Evolutionary conservation across 148 eudicot genomes (phyloP), one percentile per base, ranked within the genome.

Genomic region (Persicaria maculosa): DNA sequence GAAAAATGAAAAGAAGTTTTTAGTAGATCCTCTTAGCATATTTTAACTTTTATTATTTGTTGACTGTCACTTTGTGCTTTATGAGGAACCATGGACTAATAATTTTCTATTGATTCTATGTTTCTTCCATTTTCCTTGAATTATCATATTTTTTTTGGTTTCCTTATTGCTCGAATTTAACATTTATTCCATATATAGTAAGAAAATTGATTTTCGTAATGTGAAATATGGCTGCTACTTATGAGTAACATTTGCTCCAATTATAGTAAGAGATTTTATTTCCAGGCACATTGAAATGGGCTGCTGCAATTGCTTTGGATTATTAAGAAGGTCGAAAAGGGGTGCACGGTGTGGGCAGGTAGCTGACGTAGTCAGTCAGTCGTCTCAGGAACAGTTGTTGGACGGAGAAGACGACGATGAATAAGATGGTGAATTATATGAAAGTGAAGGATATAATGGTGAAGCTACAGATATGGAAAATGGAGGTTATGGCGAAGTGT

Each of bases 301-400:
- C n/a, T 95, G 97, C 77, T 95, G 93, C 79, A 88, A 93, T 71
- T 95, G 99, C n/a, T n/a, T n/a, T n/a, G n/a, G n/a, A n/a, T n/a
- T n/a, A n/a, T n/a, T n/a, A n/a, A n/a, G n/a, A n/a, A 87, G 85
- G 80, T 68, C 81, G 0, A 86, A 83, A 80, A 82, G 75, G 77
- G 72, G 25, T 12, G 47, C 72, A 31, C 80, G 82, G 83, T 85
- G 81, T 62, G 61, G 31, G 47, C 62, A 36, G 16, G 6, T 36
- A 9, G 9, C 54, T 72, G 78, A 74, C 57, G 68, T 77, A 69
- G 79, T 74, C 44, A 80, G 81, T 75, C 79, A 83, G 43, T 31
- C 70, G 36, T 88, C 97, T 16, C 87, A 78, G 77, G 87, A 85
- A n/a, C n/a, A n/a, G n/a, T n/a, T n/a, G n/a, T n/a, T n/a, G n/a